Percentiles rank a stretch among this genome's conserved stretches.
phyloP scores from a whole-genome alignment of 2,329 filamentous ascomycete species.

The Ascochyta rabiei region DNA sequence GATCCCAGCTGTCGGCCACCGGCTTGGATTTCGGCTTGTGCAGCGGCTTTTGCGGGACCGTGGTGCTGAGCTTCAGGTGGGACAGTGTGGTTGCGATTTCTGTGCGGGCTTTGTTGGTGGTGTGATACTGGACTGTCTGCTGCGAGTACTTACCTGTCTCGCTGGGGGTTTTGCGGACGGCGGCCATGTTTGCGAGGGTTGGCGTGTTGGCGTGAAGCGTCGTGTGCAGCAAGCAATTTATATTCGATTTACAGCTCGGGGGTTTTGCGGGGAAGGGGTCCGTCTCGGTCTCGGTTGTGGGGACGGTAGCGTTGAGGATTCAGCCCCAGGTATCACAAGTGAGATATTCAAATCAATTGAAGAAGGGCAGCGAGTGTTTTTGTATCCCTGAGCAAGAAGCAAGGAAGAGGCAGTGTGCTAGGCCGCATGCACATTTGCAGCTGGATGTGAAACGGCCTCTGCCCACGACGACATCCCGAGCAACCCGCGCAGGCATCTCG shows the following conservation, averaged over 20 bases:
- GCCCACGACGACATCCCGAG: constrained; percentile 3
- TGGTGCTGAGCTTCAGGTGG: constrained; percentile 45
- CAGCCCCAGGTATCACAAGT: neutral
- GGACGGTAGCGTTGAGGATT: constrained; percentile 3
- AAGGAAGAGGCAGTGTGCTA: constrained; percentile 3
- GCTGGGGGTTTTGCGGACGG: constrained; percentile 27
- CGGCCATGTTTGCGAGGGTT: constrained; percentile 16
- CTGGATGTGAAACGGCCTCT: constrained; percentile 7
- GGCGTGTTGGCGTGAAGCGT: neutral
- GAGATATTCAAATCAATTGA: neutral
- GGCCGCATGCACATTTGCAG: neutral
- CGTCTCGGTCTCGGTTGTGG: constrained; percentile 3
- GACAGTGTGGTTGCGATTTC: constrained; percentile 48
- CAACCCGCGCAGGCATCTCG: constrained; percentile 12
- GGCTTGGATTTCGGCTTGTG: constrained; percentile 45
- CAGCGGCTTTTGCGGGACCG: constrained; percentile 37
- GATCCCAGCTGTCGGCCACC: constrained; percentile 77
- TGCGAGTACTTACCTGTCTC: constrained; percentile 17
- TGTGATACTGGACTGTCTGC: constrained; percentile 19
- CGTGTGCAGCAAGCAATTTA: neutral
- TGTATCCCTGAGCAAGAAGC: constrained; percentile 2
- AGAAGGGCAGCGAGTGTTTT: neutral
- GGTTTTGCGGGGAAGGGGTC: constrained; percentile 16
- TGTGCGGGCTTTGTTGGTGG: constrained; percentile 18
- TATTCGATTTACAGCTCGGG: neutral